A percentile compares a stretch with the other conserved stretches of the same genome.
phyloP scores from a whole-genome alignment of 2,329 filamentous ascomycete genomes.

The Neofusicoccum parvum region DNA sequence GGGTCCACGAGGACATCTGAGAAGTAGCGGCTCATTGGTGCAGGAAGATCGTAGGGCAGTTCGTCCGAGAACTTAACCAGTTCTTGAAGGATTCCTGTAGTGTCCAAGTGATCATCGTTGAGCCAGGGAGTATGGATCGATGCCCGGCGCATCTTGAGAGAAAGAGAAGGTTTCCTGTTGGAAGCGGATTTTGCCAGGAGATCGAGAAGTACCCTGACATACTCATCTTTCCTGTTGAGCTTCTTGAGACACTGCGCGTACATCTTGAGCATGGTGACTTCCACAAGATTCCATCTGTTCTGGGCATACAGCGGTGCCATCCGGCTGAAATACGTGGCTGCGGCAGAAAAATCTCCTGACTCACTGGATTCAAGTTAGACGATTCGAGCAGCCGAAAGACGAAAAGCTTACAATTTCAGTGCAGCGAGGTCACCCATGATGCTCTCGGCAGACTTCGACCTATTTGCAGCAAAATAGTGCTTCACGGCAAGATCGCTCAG shows the following conservation, averaged over 20 bases:
- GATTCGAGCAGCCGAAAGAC: slow-evolving; percentile 63
- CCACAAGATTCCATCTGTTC: slow-evolving; percentile 75
- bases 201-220: slow-evolving; percentile 73
- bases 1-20: slow-evolving; percentile 67
- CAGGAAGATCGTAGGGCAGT: slow-evolving; percentile 63
- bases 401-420: slow-evolving; percentile 64
- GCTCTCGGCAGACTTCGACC: slow-evolving; percentile 74
- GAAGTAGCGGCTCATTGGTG: slow-evolving; percentile 75
- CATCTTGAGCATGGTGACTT: slow-evolving; percentile 82
- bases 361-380: slow-evolving; percentile 78
- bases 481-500: slow-evolving; percentile 84
- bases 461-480: slow-evolving; percentile 78
- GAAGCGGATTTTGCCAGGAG: slow-evolving; percentile 67
- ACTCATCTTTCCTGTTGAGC: slow-evolving; percentile 75
- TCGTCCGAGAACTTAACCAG: slow-evolving; percentile 52
- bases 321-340: slow-evolving; percentile 75
- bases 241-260: slow-evolving; percentile 81
- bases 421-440: slow-evolving; percentile 84
- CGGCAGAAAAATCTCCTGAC: slow-evolving; percentile 70
- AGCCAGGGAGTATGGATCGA: slow-evolving; percentile 31
- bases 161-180: slow-evolving; percentile 30
- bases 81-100: slow-evolving; percentile 40
- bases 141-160: slow-evolving; percentile 24
- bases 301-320: slow-evolving; percentile 79
- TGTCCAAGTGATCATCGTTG: slow-evolving; percentile 42